Evolutionary conservation across 2,329 filamentous ascomycete genomes (phyloP), one percentile per base, ranked within the genome.

Genomic region (Pseudogymnoascus verrucosus): DNA sequence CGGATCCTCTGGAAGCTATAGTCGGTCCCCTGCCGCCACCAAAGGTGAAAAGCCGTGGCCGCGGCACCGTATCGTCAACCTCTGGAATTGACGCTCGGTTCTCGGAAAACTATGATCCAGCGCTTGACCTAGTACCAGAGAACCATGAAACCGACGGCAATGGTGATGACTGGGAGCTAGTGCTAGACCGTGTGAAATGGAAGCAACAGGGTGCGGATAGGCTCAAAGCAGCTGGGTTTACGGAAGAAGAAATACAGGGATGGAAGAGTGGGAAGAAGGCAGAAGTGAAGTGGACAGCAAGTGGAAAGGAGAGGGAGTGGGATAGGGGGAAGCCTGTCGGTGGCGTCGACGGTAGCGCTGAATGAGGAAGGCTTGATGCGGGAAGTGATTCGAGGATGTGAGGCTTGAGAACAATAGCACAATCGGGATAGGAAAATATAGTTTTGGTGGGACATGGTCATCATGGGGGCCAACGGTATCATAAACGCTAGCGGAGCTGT

Each of bases 11-110:
- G 3, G 87, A 92, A 64, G 85, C 88, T 3, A 78, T 93, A 19
- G 87, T 96, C 36, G 93, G 92, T 0, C 91, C 91, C 0, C 86
- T 84, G 7, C 86, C 87, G 28, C 81, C 80, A 19, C 76, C 76
- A 3, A 68, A 73, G 78, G 3, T 74, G 72, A 31, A 71, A 85
- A 34, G 81, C 77, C 86, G 90, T 28, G 91, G 91, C 8, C 85
- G 91, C 40, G 91, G 91, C 39, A 84, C 84, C 12, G 79, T 84
- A 40, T 78, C 81, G 4, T 81, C 81, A 1, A 75, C 78, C 4
- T 87, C 86, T 26, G 86, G 84, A 8, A 96, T 97, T 68, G 92
- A 97, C 71, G 80, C 83, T 23, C 90, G 90, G 62, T 98, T 97
- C 74, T 87, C 89, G 0, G 78, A 85, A 1, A 82, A 79, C 60